These are phyloP conservation scores for Colletotrichum magnum DNA, from an alignment of 2,329 filamentous ascomycete genomes.

Conservation along the genomic window DNA sequence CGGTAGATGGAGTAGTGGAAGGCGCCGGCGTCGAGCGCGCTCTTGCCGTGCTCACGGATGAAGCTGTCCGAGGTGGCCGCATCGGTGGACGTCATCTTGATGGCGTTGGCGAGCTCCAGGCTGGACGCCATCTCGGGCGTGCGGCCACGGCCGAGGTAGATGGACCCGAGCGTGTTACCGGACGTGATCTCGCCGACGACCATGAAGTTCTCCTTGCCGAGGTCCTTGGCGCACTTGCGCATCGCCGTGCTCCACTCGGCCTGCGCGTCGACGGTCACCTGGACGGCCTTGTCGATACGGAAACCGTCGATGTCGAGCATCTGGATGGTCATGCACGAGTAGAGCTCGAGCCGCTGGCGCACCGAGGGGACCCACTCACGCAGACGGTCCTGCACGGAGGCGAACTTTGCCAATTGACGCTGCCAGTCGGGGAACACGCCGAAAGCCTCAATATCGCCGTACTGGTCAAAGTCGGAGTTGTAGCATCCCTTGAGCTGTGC, in stretches of 20 bases:
- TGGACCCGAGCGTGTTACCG: slow-evolving; percentile 71
- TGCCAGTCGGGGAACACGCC: slow-evolving; percentile 75
- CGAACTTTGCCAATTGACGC: slow-evolving; percentile 76
- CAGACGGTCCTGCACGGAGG: slow-evolving; percentile 76
- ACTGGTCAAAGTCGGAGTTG: slow-evolving; percentile 75
- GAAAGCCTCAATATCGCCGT: slow-evolving; percentile 74
- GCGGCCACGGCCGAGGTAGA: slow-evolving; percentile 74
- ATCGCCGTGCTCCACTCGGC: slow-evolving; percentile 70
- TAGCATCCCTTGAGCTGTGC: slow-evolving; percentile 68
- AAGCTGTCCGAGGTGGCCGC: slow-evolving; percentile 49
- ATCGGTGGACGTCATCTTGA: slow-evolving; percentile 40
- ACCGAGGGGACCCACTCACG: slow-evolving; percentile 75
- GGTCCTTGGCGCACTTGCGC: slow-evolving; percentile 67
- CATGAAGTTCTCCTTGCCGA: slow-evolving; percentile 75
- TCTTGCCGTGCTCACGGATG: slow-evolving; percentile 69
- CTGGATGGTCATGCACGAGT: slow-evolving; percentile 74
- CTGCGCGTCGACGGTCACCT: slow-evolving; percentile 73
- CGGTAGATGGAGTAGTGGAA: slow-evolving; percentile 56
- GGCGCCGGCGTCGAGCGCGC: slow-evolving; percentile 60
- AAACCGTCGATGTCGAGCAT: slow-evolving; percentile 77
- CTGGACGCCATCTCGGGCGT: slow-evolving; percentile 50
- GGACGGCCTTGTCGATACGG: slow-evolving; percentile 76
- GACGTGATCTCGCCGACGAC: slow-evolving; percentile 75
- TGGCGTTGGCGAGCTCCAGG: slow-evolving; percentile 36
- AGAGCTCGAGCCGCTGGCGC: slow-evolving; percentile 68